Base-by-base conservation (phyloP, 2,329 filamentous ascomycete species). In the Fusarium azukiicola region DNA sequence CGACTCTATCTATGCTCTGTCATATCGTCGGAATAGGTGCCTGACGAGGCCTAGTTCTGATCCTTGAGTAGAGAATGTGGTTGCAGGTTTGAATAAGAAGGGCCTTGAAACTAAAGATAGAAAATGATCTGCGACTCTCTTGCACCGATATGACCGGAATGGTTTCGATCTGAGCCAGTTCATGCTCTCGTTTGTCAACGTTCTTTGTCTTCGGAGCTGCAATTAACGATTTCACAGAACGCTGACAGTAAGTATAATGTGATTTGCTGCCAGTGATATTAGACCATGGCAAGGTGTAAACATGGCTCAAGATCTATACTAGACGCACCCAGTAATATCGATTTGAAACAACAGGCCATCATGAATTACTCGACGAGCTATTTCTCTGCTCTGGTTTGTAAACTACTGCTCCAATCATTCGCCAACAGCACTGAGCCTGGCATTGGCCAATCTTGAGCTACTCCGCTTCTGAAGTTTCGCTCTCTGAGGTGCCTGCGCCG, bases 391-490 rank as follows among this genome's bases (percentile, higher is more conserved):
- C 44, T 13, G 23, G 49, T 38, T 27, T 19, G 14, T 17, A n/a
- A 36, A 21, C 14, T 23, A 32, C n/a, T 9, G n/a, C 12, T 6
- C 50, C 13, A 56, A 49, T 70, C 58, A 80, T 38, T 82, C 81
- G 3, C 80, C 78, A 1, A 82, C 80, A 14, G 75, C 69, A 49
- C 78, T 72, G 58, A 82, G 12, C 32, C 58, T 67, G 0, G 77
- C 71, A 17, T 74, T 70, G 1, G 74, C 68, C 17, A 75, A 72
- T 2, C 78, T 72, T 0, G 81, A 82, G 17, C 76, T 82, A 8
- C 76, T 82, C 21, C 81, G 67, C 69, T 82, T 82, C 46, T 70
- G 79, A 13, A 82, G 40, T 36, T 75, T 82, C 2, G 74, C 76
- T 42, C 81, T 75, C 63, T 82, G 64, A 4, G 63, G 69, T 21